Conservation (phyloP, 768 basidiomycete species). For the Amanita pseudoporphyria region DNA sequence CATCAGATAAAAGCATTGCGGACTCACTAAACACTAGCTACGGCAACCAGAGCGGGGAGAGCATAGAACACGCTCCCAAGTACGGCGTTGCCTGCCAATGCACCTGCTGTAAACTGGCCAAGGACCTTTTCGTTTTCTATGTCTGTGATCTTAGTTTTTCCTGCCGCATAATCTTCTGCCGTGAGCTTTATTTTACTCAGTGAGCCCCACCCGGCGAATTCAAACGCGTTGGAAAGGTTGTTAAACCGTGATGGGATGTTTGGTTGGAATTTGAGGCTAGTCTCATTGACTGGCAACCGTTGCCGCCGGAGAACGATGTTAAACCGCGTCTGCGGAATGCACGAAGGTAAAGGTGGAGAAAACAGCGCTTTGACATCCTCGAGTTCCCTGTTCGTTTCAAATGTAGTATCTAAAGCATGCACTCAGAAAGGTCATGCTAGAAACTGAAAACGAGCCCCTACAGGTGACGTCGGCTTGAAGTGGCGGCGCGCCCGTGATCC, state of each 20-base stretch:
- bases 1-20: not conserved
- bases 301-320: conserved; percentile 55
- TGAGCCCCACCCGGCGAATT: conserved; percentile 68
- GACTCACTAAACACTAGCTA: conserved; percentile 47
- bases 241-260: conserved; percentile 49
- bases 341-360: too few relatives aligned
- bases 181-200: conserved; percentile 36
- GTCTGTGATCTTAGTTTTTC: conserved; percentile 18
- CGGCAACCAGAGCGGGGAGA: conserved; percentile 52
- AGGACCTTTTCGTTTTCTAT: conserved; percentile 31
- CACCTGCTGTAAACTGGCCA: conserved; percentile 56
- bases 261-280: conserved; percentile 27
- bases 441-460: too few relatives aligned
- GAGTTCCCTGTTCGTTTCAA: too few relatives aligned
- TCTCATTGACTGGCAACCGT: conserved; percentile 33
- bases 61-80: conserved; percentile 64
- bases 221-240: conserved; percentile 52
- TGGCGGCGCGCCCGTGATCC: too few relatives aligned
- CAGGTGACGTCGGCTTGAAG: too few relatives aligned
- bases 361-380: too few relatives aligned
- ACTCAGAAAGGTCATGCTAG: too few relatives aligned
- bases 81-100: conserved; percentile 58
- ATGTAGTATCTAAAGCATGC: too few relatives aligned
- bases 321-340: conserved; percentile 30
- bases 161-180: conserved; percentile 29